Evolutionary conservation across 2,329 filamentous ascomycete genomes (phyloP).

Genomic region (Amylocarpus encephaloides): DNA sequence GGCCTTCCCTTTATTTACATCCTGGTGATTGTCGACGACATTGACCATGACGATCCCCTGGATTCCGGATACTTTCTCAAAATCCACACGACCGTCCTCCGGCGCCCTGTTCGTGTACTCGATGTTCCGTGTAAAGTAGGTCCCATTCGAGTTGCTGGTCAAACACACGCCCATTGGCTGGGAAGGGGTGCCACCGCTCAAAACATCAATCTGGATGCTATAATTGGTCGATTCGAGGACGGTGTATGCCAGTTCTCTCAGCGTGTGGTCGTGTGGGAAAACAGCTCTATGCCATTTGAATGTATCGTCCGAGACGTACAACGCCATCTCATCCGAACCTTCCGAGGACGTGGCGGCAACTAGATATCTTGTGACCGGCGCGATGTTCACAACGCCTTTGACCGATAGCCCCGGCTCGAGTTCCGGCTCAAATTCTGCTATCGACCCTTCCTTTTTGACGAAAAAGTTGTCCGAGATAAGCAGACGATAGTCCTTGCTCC

Average conservation of each 20-base stretch:
- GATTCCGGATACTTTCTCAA: conserved; percentile 86
- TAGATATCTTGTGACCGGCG: conserved; percentile 78
- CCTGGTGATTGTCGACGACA: conserved; percentile 76
- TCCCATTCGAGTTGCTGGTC: conserved; percentile 95
- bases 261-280: conserved; percentile 73
- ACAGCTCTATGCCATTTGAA: conserved; percentile 84
- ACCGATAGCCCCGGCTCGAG: conserved; percentile 69
- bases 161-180: conserved; percentile 81
- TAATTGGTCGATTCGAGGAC: conserved; percentile 95
- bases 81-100: conserved; percentile 70
- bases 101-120: conserved; percentile 84
- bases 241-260: conserved; percentile 84
- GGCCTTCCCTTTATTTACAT: conserved; percentile 50
- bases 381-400: conserved; percentile 74
- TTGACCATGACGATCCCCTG: conserved; percentile 92
- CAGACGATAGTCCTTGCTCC: conserved; percentile 69
- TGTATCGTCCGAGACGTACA: conserved; percentile 83
- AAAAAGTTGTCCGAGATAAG: conserved; percentile 83
- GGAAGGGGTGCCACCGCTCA: conserved; percentile 60
- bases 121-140: conserved; percentile 87
- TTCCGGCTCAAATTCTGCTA: conserved; percentile 66
- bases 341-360: conserved; percentile 75
- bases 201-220: conserved; percentile 93
- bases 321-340: conserved; percentile 80
- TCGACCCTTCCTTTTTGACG: conserved; percentile 40